Evolutionary conservation across 768 basidiomycete genomes (phyloP), one percentile per base, ranked within the genome.

Genomic region (Russula compacta): DNA sequence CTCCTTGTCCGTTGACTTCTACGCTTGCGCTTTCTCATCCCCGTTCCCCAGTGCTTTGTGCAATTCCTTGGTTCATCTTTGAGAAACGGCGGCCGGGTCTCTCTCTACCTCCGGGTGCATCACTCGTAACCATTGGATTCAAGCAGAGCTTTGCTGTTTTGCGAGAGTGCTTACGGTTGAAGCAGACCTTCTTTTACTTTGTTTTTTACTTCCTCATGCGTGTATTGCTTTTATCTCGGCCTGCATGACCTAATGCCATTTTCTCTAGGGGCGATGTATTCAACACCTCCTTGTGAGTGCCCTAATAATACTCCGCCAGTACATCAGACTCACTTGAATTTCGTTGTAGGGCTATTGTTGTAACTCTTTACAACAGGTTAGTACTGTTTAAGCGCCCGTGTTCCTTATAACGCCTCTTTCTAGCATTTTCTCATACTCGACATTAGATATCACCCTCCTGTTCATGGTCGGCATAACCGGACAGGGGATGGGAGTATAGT

Each of bases 191-290:
- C 68, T 68, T 87, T 36, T 88, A 89, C 68, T 78, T 89, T 1
- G 74, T 86, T 6, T 87, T 87, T 66, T 89, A 87, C 71, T 88
- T 89, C 71, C 75, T 89, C 32, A 87, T 89, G 85, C 84, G 66
- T 57, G 83, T 74, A 6, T 36, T 12, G 15, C 40, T 6, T 24
- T 6, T 44, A n/a, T 47, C 24, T 29, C 24, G 9, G 44, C 2
- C 35, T 14, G 11, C 10, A 14, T 5, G 6, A 8, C 21, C 29
- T 39, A 21, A 54, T 33, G 43, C 29, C 19, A 42, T 52, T 46
- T 17, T 44, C 21, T 2, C 14, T 58, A 87, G 85, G 85, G 86
- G 86, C 33, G 86, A 88, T 68, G 84, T 87, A 2, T 71, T 88
- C 43, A 88, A 88, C 67, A 88, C 87, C 0, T 83, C 85, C 42